Percentiles rank a stretch among this genome's conserved stretches.
Conservation (phyloP, 164 flowering plant genomes). For the Magnolia sinica region DNA sequence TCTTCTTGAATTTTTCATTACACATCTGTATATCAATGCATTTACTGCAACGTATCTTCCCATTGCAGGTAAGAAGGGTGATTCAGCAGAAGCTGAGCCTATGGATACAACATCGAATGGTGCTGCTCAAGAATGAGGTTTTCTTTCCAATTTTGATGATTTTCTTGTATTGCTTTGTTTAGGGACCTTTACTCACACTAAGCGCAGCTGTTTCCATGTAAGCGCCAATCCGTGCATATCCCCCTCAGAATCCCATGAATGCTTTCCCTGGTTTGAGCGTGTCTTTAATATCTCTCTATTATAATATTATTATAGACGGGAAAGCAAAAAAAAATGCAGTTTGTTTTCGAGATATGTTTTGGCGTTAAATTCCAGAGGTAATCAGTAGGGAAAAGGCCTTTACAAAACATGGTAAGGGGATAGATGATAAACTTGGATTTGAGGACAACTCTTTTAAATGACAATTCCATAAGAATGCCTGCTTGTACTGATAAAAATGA, state of each 20-base stretch:
- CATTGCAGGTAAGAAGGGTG: slow-evolving; percentile 66
- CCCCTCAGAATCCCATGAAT: neutral
- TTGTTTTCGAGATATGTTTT: neutral
- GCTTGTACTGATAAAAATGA: too few species aligned
- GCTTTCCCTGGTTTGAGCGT: neutral
- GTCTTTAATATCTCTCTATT: neutral
- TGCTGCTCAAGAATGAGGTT: slow-evolving; percentile 34
- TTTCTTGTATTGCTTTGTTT: neutral
- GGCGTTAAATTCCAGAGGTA: neutral
- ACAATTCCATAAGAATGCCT: too few species aligned
- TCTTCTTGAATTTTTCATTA: too few species aligned
- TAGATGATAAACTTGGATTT: too few species aligned
- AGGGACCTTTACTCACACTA: neutral
- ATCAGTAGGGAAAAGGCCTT: neutral
- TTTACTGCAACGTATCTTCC: too few species aligned
- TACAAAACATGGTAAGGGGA: too few species aligned
- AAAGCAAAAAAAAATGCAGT: neutral
- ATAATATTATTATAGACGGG: neutral
- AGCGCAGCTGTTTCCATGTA: neutral
- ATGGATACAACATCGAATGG: slow-evolving; percentile 61
- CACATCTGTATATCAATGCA: too few species aligned
- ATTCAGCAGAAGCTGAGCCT: slow-evolving; percentile 55
- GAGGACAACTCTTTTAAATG: too few species aligned
- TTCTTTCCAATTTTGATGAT: slow-evolving; percentile 21
- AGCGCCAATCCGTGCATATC: neutral